Base-by-base conservation (phyloP, 805 yeast genomes). In the Clavispora carvajalis region DNA sequence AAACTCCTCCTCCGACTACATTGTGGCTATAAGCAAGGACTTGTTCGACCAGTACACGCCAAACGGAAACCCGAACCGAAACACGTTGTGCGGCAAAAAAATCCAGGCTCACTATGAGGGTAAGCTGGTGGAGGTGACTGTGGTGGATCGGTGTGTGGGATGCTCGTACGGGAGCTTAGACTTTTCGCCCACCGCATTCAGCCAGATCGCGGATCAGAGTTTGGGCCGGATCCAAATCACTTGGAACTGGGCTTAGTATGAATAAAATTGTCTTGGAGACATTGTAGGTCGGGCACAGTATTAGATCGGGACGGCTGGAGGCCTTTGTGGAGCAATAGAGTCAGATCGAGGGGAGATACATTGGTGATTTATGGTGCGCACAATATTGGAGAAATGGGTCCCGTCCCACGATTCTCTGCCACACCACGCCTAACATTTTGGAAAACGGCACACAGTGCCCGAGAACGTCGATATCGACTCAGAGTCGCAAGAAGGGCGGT, bases 131-230 rank as follows among this genome's bases (percentile, higher is more conserved):
- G 68, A 64, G 33, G 85, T 79, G 36, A 72, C 73, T 17, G 79
- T 79, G 37, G 74, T 68, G 29, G 85, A 79, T 59, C 62, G 72
- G 47, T 80, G 85, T 61, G 74, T 64, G 39, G 81, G 76, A 18
- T 80, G 85, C 53, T 47, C 57, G 19, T 53, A 59, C 37, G 57
- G 74, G 43, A 76, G 71, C 51, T 70, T 79, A 44, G 85, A 79
- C 51, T 66, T 80, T 41, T 74, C 82, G n/a, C 83, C 83, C 7
- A 54, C 74, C 41, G 85, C 85, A 5, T 79, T 80, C 54, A 39
- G 60, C 28, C 52, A 63, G 46, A 60, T 79, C 45, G 83, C 82
- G 12, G 75, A 70, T 51, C 58, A 62, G 55, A 62, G 57, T 38
- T 72, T 67, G 50, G 85, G 85, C 33, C 71, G 80, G 46, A 69